Percentiles rank a stretch among this genome's conserved stretches.
These are phyloP conservation scores for Euphorbia celastroides DNA, from an alignment of 441 rosid species.

Conservation along the genomic window DNA sequence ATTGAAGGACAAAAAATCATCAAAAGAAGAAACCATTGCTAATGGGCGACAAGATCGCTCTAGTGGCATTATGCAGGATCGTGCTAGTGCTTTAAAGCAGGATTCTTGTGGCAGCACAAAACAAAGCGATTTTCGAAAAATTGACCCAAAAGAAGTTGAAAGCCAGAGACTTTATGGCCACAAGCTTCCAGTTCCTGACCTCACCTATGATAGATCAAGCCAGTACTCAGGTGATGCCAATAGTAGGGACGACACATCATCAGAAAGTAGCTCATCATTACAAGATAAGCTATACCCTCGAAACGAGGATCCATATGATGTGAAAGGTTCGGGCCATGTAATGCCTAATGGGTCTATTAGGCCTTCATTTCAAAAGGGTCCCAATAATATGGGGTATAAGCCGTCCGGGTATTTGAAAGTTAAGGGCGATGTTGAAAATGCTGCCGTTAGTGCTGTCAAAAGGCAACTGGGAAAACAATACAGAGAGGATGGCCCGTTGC, in stretches of 20 bases:
- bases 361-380: constrained; percentile 26
- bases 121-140: constrained; percentile 50
- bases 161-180: constrained; percentile 57
- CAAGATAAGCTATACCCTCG: constrained; percentile 46
- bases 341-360: constrained; percentile 31
- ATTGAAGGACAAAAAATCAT: constrained; percentile 67
- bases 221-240: constrained; percentile 36
- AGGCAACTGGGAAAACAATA: constrained; percentile 79
- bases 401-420: constrained; percentile 84
- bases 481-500: constrained; percentile 76
- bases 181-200: constrained; percentile 33
- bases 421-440: constrained; percentile 65
- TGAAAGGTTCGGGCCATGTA: constrained; percentile 29
- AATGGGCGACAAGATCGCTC: constrained; percentile 76
- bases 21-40: constrained; percentile 46
- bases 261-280: constrained; percentile 61
- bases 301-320: constrained; percentile 34
- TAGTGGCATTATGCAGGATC: constrained; percentile 74
- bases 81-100: constrained; percentile 66
- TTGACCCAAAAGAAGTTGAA: constrained; percentile 77
- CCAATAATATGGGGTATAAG: constrained; percentile 45
- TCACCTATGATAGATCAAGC: constrained; percentile 33
- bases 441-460: constrained; percentile 70
- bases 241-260: constrained; percentile 63
- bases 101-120: constrained; percentile 95